Conservation (phyloP, 805 yeast species). For the Candida boidinii region DNA sequence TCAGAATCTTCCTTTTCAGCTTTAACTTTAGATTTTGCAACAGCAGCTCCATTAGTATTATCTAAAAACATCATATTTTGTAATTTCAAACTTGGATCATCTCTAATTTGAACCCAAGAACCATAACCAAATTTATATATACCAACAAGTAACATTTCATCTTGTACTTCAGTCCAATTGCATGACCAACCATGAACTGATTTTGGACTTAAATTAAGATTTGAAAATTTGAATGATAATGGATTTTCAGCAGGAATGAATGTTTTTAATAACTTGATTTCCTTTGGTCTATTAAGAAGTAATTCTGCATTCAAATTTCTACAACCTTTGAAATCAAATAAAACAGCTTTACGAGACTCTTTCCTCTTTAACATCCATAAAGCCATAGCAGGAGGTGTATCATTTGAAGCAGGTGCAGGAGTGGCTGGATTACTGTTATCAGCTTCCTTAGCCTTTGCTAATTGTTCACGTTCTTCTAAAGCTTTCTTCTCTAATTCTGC, state of each 20-base stretch:
- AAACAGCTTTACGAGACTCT: conserved; percentile 83
- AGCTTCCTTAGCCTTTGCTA: conserved; percentile 21
- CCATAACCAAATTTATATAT: conserved; percentile 92
- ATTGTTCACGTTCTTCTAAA: conserved; percentile 36
- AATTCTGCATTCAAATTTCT: conserved; percentile 88
- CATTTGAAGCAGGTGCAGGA: conserved; percentile 26
- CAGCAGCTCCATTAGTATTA: no score
- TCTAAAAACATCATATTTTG: conserved; percentile 77
- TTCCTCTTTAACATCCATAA: conserved; percentile 58
- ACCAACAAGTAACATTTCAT: conserved; percentile 80
- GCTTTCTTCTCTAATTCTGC: conserved; percentile 57
- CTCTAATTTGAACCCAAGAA: conserved; percentile 89
- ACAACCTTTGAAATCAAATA: conserved; percentile 83
- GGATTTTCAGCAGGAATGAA: conserved; percentile 48
- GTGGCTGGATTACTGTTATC: conserved; percentile 20
- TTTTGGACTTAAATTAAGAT: conserved; percentile 63
- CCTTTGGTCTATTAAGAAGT: conserved; percentile 75
- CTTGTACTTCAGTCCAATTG: conserved; percentile 77
- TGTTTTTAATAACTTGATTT: conserved; percentile 58
- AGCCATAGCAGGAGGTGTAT: conserved; percentile 36
- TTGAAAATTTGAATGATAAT: conserved; percentile 48
- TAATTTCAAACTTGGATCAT: conserved; percentile 85
- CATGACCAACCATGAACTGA: conserved; percentile 88
- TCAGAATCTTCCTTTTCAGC: conserved; percentile 14
- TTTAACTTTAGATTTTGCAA: conserved; percentile 9